Conservation (phyloP, 805 yeast species). For the Ogataea haglerorum region DNA sequence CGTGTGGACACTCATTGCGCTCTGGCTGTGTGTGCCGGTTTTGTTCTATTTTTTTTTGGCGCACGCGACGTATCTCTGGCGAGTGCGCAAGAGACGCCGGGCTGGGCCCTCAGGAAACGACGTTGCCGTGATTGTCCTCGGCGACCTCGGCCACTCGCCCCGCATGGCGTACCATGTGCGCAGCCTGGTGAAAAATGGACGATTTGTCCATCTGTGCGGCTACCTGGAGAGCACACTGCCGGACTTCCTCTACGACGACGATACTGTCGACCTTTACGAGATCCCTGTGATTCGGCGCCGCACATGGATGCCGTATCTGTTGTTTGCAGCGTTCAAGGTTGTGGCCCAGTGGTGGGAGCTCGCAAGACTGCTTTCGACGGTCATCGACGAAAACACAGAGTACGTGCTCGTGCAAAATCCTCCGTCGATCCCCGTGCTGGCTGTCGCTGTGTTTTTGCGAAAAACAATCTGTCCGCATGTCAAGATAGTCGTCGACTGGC, state of each 20-base stretch:
- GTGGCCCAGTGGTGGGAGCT: constrained; percentile 50
- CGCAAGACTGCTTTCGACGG: constrained; percentile 43
- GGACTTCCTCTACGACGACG: constrained; percentile 45
- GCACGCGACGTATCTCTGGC: constrained; percentile 24
- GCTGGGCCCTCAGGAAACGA: constrained; percentile 38
- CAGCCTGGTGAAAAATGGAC: constrained; percentile 67
- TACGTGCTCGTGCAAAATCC: constrained; percentile 85
- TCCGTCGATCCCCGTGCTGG: constrained; percentile 81
- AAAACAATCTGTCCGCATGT: constrained; percentile 44
- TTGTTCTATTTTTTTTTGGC: constrained; percentile 42
- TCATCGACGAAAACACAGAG: constrained; percentile 58
- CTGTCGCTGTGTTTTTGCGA: constrained; percentile 56
- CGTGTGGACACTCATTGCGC: constrained; percentile 42
- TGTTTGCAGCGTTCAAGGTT: constrained; percentile 61
- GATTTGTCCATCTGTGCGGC: constrained; percentile 81
- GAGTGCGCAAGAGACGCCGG: constrained; percentile 11
- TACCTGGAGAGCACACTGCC: constrained; percentile 62
- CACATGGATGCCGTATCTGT: constrained; percentile 45
- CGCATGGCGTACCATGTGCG: constrained; percentile 88
- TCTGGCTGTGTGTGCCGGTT: constrained; percentile 47
- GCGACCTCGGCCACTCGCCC: constrained; percentile 94
- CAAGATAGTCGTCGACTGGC: constrained; percentile 88
- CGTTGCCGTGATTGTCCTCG: constrained; percentile 77
- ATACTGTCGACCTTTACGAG: constrained; percentile 42
- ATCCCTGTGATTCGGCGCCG: constrained; percentile 41